Conservation (phyloP, 768 basidiomycete genomes). For the Auricularia sp. region DNA sequence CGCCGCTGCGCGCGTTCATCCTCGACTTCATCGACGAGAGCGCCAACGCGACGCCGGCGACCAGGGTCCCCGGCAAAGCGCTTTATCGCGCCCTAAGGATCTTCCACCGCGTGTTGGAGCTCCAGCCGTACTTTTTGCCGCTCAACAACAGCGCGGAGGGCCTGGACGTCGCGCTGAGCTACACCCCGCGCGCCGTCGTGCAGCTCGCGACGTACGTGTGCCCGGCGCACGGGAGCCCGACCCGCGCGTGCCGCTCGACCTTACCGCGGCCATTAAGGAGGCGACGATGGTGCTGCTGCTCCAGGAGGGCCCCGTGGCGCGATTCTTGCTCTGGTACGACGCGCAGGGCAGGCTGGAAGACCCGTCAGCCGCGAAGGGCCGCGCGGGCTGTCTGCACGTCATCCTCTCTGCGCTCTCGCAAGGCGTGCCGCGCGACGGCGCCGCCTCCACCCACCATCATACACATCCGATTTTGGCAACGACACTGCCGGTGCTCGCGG, state of each 20-base stretch:
- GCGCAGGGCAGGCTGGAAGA: conserved; percentile 62
- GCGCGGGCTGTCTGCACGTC: conserved; percentile 66
- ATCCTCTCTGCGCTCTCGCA: conserved; percentile 66
- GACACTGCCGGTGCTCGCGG: conserved; percentile 69
- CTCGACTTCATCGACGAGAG: no score
- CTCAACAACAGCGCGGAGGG: conserved; percentile 42
- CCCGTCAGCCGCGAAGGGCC: conserved; percentile 62
- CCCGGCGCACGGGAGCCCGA: conserved; percentile 49
- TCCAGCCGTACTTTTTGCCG: conserved; percentile 73
- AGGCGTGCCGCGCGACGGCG: conserved; percentile 52
- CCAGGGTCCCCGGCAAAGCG: conserved; percentile 40
- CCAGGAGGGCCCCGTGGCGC: conserved; percentile 76
- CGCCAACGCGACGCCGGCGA: no score
- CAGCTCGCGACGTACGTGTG: conserved; percentile 74
- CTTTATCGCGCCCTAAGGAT: conserved; percentile 77
- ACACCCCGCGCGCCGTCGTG: conserved; percentile 61
- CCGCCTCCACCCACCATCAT: conserved; percentile 17
- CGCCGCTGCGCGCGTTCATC: no score
- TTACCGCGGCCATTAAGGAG: conserved; percentile 58
- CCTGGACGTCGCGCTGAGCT: conserved; percentile 66
- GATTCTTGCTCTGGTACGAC: conserved; percentile 74
- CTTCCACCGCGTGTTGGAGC: conserved; percentile 66
- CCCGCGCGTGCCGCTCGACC: conserved; percentile 29
- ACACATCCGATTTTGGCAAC: conserved; percentile 44
- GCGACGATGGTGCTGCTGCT: conserved; percentile 76